These are phyloP conservation scores for Marchantia paleacea DNA, from an alignment of 225 moss, liverwort and hornwort species.

Conservation along the genomic window DNA sequence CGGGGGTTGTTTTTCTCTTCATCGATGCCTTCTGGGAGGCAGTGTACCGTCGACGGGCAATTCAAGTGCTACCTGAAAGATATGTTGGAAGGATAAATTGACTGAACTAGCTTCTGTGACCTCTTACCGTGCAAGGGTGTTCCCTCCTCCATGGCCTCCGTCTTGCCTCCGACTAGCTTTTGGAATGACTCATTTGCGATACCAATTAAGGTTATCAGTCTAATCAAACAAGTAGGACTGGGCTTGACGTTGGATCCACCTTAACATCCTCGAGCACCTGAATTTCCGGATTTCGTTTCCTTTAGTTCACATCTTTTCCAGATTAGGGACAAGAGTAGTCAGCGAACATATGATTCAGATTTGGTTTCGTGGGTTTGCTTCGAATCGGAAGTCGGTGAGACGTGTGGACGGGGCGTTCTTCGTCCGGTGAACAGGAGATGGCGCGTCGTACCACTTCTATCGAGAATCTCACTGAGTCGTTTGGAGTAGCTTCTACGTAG, in stretches of 20 bases:
- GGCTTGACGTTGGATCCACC: not conserved
- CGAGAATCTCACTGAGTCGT: no score
- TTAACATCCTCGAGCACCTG: not conserved
- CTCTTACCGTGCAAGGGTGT: not conserved
- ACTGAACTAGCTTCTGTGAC: not conserved
- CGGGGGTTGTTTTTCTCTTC: not conserved
- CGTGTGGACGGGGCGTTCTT: no score
- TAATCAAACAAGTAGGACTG: not conserved
- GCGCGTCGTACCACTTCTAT: no score
- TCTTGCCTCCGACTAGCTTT: not conserved
- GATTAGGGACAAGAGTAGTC: not conserved
- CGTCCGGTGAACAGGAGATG: no score
- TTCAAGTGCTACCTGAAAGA: not conserved
- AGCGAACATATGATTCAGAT: not conserved
- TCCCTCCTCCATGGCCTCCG: not conserved
- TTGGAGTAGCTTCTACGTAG: no score
- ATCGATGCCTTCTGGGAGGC: not conserved
- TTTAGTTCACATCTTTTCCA: not conserved
- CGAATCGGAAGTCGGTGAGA: not conserved
- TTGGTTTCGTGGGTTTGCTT: not conserved
- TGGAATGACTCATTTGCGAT: not conserved
- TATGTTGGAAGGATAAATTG: not conserved
- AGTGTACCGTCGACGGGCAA: not conserved
- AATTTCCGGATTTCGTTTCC: not conserved
- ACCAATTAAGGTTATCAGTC: not conserved